phyloP scores from a whole-genome alignment of 2,329 filamentous ascomycete genomes.

The Neofusicoccum umdonicola region DNA sequence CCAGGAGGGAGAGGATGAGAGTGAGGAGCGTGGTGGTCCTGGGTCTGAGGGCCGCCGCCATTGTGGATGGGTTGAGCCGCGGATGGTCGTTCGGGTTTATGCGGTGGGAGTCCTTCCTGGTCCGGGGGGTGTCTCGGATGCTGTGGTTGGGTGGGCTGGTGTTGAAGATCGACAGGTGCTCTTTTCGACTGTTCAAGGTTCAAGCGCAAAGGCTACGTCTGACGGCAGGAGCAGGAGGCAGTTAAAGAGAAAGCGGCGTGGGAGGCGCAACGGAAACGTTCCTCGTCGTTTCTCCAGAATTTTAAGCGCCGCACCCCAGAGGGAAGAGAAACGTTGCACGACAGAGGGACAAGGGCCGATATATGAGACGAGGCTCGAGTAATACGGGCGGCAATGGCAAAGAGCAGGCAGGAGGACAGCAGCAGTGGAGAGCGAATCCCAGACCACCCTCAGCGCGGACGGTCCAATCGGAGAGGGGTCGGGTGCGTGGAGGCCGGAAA shows the following conservation, averaged over 20 bases:
- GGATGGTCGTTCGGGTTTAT: background rate
- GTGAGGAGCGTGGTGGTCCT: background rate
- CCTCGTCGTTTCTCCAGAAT: background rate
- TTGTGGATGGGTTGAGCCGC: background rate
- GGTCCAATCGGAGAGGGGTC: background rate
- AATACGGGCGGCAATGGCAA: constrained; percentile 13
- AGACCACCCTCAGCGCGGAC: background rate
- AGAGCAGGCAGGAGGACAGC: background rate
- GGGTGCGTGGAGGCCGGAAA: background rate
- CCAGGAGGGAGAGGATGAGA: constrained; percentile 2
- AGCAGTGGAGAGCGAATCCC: background rate
- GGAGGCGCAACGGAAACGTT: background rate
- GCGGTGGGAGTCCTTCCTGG: background rate
- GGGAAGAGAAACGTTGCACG: background rate
- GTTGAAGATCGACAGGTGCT: background rate
- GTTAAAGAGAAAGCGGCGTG: background rate
- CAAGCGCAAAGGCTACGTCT: background rate
- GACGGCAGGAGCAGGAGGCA: background rate
- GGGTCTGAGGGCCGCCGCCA: background rate
- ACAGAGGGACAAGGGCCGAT: constrained; percentile 1
- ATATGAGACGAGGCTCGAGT: constrained; percentile 11
- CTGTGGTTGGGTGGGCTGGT: background rate
- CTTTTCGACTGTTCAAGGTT: background rate
- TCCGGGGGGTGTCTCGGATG: background rate
- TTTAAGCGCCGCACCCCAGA: constrained; percentile 1